Conservation (phyloP, 2,329 filamentous ascomycete species). For the Pseudogymnoascus sp. region DNA sequence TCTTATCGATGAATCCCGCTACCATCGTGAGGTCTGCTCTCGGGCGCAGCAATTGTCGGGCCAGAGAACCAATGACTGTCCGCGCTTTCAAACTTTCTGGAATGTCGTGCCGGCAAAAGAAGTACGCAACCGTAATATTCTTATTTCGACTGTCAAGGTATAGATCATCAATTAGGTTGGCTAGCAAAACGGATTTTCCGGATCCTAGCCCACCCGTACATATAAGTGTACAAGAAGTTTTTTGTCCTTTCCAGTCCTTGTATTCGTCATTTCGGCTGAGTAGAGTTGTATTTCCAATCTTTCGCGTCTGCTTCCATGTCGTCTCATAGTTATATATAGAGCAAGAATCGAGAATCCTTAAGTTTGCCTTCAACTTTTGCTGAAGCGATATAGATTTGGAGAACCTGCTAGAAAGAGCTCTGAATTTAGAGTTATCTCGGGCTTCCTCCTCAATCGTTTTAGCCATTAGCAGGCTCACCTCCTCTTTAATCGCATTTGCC, state of each 20-base stretch:
- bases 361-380: slow-evolving; percentile 16
- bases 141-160: slow-evolving; percentile 18
- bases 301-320: slow-evolving; percentile 37
- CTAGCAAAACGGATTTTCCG: slow-evolving; percentile 39
- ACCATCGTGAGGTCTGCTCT: slow-evolving; percentile 19
- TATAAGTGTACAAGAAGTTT: slow-evolving; percentile 27
- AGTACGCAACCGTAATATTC: slow-evolving; percentile 24
- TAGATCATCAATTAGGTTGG: slow-evolving; percentile 37
- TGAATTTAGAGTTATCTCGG: slow-evolving; percentile 23
- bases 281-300: slow-evolving; percentile 31
- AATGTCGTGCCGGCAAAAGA: slow-evolving; percentile 31
- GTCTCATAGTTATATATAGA: slow-evolving; percentile 36
- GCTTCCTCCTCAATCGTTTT: slow-evolving; percentile 21
- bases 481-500: slow-evolving; percentile 32
- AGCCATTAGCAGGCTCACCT: slow-evolving; percentile 25
- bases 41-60: slow-evolving; percentile 31
- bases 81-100: slow-evolving; percentile 24
- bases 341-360: slow-evolving; percentile 32
- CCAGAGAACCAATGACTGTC: slow-evolving; percentile 29
- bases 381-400: slow-evolving; percentile 15
- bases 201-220: slow-evolving; percentile 36
- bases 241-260: slow-evolving; percentile 24
- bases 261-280: slow-evolving; percentile 22
- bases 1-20: neutral
- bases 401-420: slow-evolving; percentile 17